phyloP scores from a whole-genome alignment of 768 basidiomycete genomes.

The Suillus decipiens region DNA sequence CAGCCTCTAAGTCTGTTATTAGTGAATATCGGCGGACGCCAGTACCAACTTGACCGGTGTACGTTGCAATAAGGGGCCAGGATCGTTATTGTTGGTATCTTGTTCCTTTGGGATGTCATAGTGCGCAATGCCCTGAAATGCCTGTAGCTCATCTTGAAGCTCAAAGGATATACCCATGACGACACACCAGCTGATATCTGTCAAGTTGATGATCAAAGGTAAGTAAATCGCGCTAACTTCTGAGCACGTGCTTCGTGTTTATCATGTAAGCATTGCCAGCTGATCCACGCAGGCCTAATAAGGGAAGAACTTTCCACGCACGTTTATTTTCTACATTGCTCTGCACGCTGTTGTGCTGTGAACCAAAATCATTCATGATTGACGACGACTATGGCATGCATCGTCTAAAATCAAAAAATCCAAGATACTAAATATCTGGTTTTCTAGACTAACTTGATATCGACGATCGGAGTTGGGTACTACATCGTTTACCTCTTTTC shows the following conservation, averaged over 20 bases:
- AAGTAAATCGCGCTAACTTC: slow-evolving; percentile 15
- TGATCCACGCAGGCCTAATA: no score
- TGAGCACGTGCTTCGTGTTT: slow-evolving; percentile 30
- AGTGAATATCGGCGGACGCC: slow-evolving; percentile 8
- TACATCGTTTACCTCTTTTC: no score
- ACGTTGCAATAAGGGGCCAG: slow-evolving; percentile 62
- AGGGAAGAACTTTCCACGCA: no score
- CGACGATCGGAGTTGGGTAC: no score
- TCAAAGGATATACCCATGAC: slow-evolving; percentile 56
- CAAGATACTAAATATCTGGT: no score
- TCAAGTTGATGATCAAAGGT: slow-evolving; percentile 5
- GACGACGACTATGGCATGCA: no score
- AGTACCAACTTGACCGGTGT: slow-evolving; percentile 19
- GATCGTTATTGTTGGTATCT: slow-evolving; percentile 59
- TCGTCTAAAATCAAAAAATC: no score
- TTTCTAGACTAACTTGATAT: no score
- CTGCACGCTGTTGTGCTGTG: no score
- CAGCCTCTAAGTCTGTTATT: slow-evolving; percentile 54
- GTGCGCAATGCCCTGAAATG: slow-evolving; percentile 55
- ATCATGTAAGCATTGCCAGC: slow-evolving; percentile 14
- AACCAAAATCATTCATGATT: no score
- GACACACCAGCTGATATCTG: slow-evolving; percentile 9
- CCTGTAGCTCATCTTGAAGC: slow-evolving; percentile 75
- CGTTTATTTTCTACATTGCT: no score
- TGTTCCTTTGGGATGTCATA: slow-evolving; percentile 74